phyloP scores from a whole-genome alignment of 2,329 filamentous ascomycete species.

The Knufia fluminis region DNA sequence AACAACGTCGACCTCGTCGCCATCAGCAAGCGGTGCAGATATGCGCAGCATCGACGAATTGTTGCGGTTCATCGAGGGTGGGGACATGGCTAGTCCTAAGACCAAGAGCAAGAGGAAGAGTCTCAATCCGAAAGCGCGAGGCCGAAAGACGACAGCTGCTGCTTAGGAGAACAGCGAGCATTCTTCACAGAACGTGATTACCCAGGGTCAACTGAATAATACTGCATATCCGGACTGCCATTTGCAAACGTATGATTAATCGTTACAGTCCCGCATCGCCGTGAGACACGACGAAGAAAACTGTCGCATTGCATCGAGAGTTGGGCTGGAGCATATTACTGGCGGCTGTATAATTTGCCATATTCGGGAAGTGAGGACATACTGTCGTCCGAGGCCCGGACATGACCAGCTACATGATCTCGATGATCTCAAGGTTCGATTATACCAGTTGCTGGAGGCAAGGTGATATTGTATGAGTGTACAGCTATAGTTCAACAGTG shows the following conservation, averaged over 20 bases:
- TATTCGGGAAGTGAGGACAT: too few species aligned
- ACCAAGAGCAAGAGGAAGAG: constrained; percentile 36
- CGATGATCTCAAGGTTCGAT: too few species aligned
- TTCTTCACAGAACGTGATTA: not conserved
- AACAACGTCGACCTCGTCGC: constrained; percentile 11
- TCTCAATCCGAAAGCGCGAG: constrained; percentile 21
- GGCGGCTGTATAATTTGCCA: too few species aligned
- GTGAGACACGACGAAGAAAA: too few species aligned
- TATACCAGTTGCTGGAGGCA: not conserved
- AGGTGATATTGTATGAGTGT: not conserved
- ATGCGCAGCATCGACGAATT: constrained; percentile 83
- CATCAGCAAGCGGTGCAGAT: constrained; percentile 27
- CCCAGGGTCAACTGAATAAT: not conserved
- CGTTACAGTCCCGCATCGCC: too few species aligned
- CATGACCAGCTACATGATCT: not conserved
- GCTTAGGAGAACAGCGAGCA: not conserved
- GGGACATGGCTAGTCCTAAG: constrained; percentile 32
- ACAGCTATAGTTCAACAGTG: not conserved
- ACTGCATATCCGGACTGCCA: not conserved
- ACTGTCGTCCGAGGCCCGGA: too few species aligned
- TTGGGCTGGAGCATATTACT: too few species aligned
- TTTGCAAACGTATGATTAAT: too few species aligned
- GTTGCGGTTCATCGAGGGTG: constrained; percentile 85
- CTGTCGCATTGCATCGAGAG: too few species aligned
- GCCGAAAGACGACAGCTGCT: constrained; percentile 11